Evolutionary conservation across 2,329 filamentous ascomycete species (phyloP).

Genomic region (Exophiala bonariae): DNA sequence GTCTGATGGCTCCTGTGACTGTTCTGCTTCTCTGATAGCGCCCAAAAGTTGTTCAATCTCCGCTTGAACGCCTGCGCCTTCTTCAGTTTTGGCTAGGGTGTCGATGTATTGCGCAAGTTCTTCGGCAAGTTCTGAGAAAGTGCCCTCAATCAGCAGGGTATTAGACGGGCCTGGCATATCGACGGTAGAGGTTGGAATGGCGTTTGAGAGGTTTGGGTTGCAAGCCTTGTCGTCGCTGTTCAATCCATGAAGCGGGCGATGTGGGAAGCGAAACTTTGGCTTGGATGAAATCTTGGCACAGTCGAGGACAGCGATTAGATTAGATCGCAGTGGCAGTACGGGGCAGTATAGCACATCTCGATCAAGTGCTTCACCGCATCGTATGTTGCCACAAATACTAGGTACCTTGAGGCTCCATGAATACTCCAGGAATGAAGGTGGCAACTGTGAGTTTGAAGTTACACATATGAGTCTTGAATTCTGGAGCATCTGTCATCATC

Average conservation of each 20-base stretch:
- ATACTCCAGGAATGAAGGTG: too few species aligned
- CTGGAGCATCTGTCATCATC: not conserved
- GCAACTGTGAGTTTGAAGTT: too few species aligned
- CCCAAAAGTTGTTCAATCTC: conserved; percentile 71
- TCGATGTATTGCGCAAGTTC: conserved; percentile 96
- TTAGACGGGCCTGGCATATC: conserved; percentile 61
- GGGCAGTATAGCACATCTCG: too few species aligned
- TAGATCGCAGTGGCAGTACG: too few species aligned
- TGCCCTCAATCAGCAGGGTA: conserved; percentile 78
- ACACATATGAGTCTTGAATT: too few species aligned
- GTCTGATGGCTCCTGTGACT: conserved; percentile 48
- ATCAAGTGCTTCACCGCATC: too few species aligned
- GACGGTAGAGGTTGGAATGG: conserved; percentile 6
- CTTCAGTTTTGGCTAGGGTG: conserved; percentile 69
- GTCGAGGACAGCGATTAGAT: conserved; percentile 12
- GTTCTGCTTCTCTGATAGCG: conserved; percentile 54
- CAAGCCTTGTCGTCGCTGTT: not conserved
- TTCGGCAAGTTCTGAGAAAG: conserved; percentile 86
- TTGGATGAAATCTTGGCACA: conserved; percentile 16
- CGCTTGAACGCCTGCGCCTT: conserved; percentile 52
- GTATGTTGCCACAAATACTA: too few species aligned
- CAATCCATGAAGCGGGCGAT: conserved; percentile 2
- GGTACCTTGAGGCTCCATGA: too few species aligned
- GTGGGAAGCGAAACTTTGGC: conserved; percentile 7
- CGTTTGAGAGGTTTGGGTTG: conserved; percentile 1